Base-by-base conservation (phyloP, 306 rosid genomes). In the Ammopiptanthus mongolicus region DNA sequence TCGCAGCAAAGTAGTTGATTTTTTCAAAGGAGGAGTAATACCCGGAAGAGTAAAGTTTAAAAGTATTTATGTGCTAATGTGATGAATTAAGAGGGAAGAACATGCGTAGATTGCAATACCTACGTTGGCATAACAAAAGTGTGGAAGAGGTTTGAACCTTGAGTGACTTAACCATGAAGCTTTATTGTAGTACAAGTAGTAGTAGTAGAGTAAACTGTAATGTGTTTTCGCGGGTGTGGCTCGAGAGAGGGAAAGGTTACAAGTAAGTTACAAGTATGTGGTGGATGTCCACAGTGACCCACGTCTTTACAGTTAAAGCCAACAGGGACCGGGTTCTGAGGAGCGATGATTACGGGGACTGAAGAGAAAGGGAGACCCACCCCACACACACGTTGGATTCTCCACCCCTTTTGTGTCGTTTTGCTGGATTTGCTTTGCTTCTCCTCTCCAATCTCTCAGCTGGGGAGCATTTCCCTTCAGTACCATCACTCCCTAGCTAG, bases 261-360 rank as follows among this genome's bases (percentile, higher is more conserved):
- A n/a, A n/a, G n/a, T n/a, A n/a, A n/a, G n/a, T n/a, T n/a, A n/a
- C n/a, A n/a, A 5, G 33, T 17, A 28, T 14, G 42, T 56, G 41
- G 42, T 56, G 41, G 34, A 21, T 68, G 69, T 31, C 5, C 1
- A 59, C 1, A 21, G 65, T 47, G 73, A 69, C 81, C 87, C 86
- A 66, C 83, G n/a, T n/a, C n/a, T 58, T 69, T 3, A 65, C 73
- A 59, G 84, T 76, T 77, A 63, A 80, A 79, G 69, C 15, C 55
- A 71, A 79, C 48, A 50, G 79, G 68, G 72, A 34, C 42, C 85
- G 76, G 66, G 39, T 22, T 78, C 21, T 62, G 33, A 72, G 85
- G 86, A 37, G 81, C 98, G 97, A 46, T 79, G 77, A 87, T 93
- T 73, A 77, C 93, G 98, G 92, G 15, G 46, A 75, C 52, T 17